Conservation (phyloP, 2,329 filamentous ascomycete genomes). For the Aspergillus oerlinghausenensis region DNA sequence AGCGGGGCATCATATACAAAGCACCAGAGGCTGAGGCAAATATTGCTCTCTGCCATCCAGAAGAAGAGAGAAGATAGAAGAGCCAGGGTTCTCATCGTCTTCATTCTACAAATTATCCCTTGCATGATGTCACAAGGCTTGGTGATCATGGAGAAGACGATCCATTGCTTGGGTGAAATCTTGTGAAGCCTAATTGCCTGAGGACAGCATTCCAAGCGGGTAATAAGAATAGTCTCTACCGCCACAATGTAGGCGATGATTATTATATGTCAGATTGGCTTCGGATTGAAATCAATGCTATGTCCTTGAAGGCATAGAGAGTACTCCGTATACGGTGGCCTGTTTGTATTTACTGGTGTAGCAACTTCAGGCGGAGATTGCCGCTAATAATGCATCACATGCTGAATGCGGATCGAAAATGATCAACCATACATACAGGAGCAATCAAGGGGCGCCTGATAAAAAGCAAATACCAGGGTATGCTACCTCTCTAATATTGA, state of each 20-base stretch:
- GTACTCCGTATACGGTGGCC: neutral
- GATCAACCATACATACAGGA: neutral
- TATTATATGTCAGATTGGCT: neutral
- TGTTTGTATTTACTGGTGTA: neutral
- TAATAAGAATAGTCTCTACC: neutral
- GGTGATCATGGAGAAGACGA: neutral
- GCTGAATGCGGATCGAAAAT: neutral
- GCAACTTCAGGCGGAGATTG: neutral
- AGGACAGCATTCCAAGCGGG: neutral
- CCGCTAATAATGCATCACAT: neutral
- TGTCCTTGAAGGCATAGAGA: neutral
- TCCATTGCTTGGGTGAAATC: neutral
- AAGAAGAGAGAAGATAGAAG: neutral
- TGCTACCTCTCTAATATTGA: neutral
- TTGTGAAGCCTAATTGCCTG: neutral
- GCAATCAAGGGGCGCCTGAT: neutral
- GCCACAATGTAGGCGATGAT: neutral
- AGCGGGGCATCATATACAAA: constrained; percentile 8
- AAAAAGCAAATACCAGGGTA: neutral
- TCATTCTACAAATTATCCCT: neutral
- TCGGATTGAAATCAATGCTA: neutral
- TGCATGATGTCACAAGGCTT: neutral
- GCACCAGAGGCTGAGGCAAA: neutral
- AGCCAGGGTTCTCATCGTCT: neutral
- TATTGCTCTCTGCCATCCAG: neutral